Conservation (phyloP, 192 early-diverging fungal genomes). For the Cetraspora pellucida region DNA sequence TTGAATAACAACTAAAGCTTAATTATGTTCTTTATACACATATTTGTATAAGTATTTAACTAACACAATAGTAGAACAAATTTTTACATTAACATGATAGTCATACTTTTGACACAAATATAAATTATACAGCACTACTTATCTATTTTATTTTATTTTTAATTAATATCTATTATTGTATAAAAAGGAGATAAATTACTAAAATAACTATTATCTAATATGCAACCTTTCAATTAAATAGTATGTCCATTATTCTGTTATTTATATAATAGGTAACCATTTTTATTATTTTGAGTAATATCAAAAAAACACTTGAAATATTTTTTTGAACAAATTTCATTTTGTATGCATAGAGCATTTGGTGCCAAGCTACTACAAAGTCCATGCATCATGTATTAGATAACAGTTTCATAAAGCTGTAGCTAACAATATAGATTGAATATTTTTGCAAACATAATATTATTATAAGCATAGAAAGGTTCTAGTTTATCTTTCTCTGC, state of each 20-base stretch:
- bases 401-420: too few relatives aligned
- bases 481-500: too few relatives aligned
- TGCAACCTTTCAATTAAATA: background rate
- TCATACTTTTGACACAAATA: background rate
- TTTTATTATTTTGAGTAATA: background rate
- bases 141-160: background rate
- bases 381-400: too few relatives aligned
- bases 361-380: too few relatives aligned
- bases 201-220: background rate
- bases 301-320: too few relatives aligned
- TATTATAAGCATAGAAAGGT: too few relatives aligned
- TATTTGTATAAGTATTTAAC: conserved; percentile 35
- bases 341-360: too few relatives aligned
- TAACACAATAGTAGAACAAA: background rate
- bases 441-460: too few relatives aligned
- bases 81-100: background rate
- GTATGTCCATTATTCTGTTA: background rate
- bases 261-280: background rate
- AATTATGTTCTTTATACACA: conserved; percentile 34
- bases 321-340: too few relatives aligned
- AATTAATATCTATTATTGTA: too few relatives aligned
- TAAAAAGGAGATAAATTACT: too few relatives aligned
- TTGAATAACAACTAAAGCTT: background rate
- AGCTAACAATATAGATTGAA: too few relatives aligned
- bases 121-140: background rate